Evolutionary conservation across 176 grass and related monocot genomes (phyloP).

Genomic region (Calamus simplicifolius): DNA sequence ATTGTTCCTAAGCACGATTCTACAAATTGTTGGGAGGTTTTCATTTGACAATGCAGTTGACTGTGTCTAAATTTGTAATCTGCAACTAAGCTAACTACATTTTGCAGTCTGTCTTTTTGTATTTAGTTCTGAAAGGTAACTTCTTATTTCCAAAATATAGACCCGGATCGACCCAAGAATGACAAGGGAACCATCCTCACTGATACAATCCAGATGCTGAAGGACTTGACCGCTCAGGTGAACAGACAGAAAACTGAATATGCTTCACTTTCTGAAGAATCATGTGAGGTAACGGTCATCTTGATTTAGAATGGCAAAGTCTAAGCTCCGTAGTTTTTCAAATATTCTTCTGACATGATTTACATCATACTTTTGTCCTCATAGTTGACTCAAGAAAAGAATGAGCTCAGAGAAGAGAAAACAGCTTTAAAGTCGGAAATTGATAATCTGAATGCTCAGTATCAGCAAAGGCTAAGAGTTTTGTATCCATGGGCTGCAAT

Average conservation of each 20-base stretch:
- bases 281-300: conserved; percentile 48
- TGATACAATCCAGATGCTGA: conserved; percentile 72
- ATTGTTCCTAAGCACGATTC: too few species aligned
- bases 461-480: conserved; percentile 56
- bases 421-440: conserved; percentile 65
- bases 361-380: conserved; percentile 11
- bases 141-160: conserved; percentile 16
- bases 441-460: conserved; percentile 61
- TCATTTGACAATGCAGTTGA: too few species aligned
- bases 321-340: not conserved
- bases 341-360: too few species aligned
- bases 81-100: too few species aligned
- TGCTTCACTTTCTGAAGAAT: conserved; percentile 68
- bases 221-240: conserved; percentile 68
- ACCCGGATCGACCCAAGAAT: conserved; percentile 73
- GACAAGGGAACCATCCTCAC: conserved; percentile 76
- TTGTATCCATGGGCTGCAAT: conserved; percentile 66
- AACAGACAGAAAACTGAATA: conserved; percentile 80
- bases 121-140: not conserved
- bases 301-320: conserved; percentile 13
- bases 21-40: too few species aligned
- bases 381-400: conserved; percentile 79
- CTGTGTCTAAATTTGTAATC: too few species aligned
- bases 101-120: too few species aligned
- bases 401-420: conserved; percentile 85